Base-by-base conservation (phyloP, 192 early-diverging fungal species). In the Mortierella alpina region DNA sequence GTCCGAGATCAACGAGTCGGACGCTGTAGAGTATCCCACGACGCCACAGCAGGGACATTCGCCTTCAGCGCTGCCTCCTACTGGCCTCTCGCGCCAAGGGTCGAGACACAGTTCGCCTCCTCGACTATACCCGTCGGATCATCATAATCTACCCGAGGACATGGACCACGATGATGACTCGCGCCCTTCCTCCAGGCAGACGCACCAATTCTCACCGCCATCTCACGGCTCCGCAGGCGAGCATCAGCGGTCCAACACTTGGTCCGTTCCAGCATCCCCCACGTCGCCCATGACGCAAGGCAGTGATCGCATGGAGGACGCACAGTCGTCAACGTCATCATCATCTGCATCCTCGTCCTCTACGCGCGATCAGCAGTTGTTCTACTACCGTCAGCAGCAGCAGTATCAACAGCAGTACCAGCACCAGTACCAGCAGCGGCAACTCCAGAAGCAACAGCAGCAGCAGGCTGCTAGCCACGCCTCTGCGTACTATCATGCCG, bases 331-430 rank as follows among this genome's bases (percentile, higher is more conserved):
- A 5, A 6, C 31, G 41, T 23, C 52, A 12, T 15, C n/a, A 1
- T 22, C 23, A 1, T 31, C 23, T 2, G 13, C 58, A 8, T 59
- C 58, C 11, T 31, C 31, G 31, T 31, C 31, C 31, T 66, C 65
- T 0, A 66, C 40, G 4, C 66, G 74, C 15, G 74, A 69, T 2
- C 74, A 76, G 52, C 74, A 76, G 22, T 23, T 76, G 13, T 76
- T 54, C 59, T 76, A 69, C 31, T 76, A 76, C 46, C 74, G 60
- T 6, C 74, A 76, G 22, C 74, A 76, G 17, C 74, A 76, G 39
- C 74, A 76, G 54, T 76, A 75, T 42, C 59, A 68, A 42, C 73
- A 75, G 45, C 73, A 75, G 31, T 68, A 68, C 58, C 74, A 76
- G 49, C 65, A 66, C 31, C 52, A 66, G 45, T 55, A 66, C n/a